phyloP scores from a whole-genome alignment of 192 early-diverging fungal species.

The Funneliformis mosseae region DNA sequence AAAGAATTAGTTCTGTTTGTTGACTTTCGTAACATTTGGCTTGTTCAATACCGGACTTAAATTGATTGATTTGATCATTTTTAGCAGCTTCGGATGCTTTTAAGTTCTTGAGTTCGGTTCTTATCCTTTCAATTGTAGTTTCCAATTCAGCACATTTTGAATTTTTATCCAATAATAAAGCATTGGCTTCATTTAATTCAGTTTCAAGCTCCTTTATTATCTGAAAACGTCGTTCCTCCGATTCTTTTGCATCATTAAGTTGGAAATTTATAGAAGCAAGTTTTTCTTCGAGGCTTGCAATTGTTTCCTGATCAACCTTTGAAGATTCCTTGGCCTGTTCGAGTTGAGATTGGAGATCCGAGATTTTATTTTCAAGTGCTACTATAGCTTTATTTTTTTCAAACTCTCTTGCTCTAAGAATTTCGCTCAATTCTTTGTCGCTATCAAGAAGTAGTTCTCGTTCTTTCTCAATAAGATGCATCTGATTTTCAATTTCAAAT shows the following conservation, averaged over 20 bases:
- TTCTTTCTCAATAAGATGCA: constrained; percentile 2
- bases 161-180: background rate
- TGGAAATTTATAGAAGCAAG: background rate
- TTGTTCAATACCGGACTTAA: constrained; percentile 1
- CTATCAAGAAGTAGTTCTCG: background rate
- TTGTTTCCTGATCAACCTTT: background rate
- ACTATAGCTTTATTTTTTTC: constrained; percentile 9
- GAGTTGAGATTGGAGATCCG: background rate
- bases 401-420: background rate
- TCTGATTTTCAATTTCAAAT: constrained; percentile 2
- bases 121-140: background rate
- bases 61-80: background rate
- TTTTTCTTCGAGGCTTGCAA: background rate
- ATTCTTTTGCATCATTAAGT: constrained; percentile 12
- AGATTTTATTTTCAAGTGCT: background rate
- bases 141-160: background rate
- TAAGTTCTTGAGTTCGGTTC: background rate
- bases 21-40: background rate
- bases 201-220: background rate
- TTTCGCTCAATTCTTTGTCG: background rate
- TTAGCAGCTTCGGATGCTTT: background rate
- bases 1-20: constrained; percentile 1
- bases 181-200: background rate
- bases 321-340: background rate
- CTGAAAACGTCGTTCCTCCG: background rate